Evolutionary conservation across 345 rosid genomes (phyloP), one percentile per base, ranked within the genome.

Genomic region (Turnera subulata): DNA sequence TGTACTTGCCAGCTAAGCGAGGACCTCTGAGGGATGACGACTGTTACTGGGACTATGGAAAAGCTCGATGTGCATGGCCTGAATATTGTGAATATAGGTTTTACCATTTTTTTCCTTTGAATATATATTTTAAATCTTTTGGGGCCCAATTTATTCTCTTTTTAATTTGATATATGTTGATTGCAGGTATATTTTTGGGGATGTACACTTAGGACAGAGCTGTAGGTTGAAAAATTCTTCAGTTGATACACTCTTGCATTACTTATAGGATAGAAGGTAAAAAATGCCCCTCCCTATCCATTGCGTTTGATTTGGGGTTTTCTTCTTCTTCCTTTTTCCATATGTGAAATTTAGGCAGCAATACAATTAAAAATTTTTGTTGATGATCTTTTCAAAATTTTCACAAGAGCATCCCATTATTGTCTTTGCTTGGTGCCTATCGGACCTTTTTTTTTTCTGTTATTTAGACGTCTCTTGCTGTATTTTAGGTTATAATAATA

Each of bases 41-140:
- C 78, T 93, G 99, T 74, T 93, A 89, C 42, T 89, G 99, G 99
- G 97, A 93, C 75, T 87, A 89, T 32, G 99, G 92, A 54, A 93
- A 89, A 73, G 97, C 97, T 48, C 81, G 96, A 40, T 93, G 99
- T 68, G 97, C 99, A 22, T 87, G 88, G 96, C 73, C 94, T 52
- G 94, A 93, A 16, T 87, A 85, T 63, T 93, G 99, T 50, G 99
- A 85, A 84, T 89, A 93, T 72, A 87, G 96, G 99, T 93, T 67
- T 29, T 33, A 24, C 7, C 26, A 1, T 20, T 11, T 33, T 21
- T 35, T 46, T 10, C 17, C 33, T 40, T 61, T 46, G n/a, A n/a
- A n/a, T n/a, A n/a, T n/a, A n/a, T n/a, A n/a, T n/a, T n/a, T n/a
- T n/a, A n/a, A n/a, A n/a, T 35, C 16, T 19, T 50, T 11, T 15